Percentiles rank a stretch among this genome's conserved stretches.
phyloP scores from a whole-genome alignment of 2,329 filamentous ascomycete species.

The Trichoderma atroviride region DNA sequence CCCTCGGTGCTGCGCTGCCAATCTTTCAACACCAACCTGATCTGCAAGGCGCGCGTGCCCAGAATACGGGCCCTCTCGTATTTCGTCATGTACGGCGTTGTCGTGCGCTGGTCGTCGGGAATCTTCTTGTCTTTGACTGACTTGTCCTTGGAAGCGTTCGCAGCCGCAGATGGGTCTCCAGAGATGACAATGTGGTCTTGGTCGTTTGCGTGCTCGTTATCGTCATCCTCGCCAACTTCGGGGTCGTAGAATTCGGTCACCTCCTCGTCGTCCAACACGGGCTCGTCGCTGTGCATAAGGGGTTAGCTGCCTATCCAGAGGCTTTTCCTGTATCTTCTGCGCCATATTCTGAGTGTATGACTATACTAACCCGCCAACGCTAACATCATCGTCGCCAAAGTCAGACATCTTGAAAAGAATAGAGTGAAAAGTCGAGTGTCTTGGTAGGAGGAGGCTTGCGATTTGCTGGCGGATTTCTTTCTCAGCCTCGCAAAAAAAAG shows the following conservation, averaged over 20 bases:
- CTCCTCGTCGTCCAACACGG: slow-evolving; percentile 72
- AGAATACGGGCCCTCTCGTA: slow-evolving; percentile 94
- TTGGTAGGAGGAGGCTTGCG: not conserved
- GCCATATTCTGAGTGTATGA: slow-evolving; percentile 27
- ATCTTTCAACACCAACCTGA: slow-evolving; percentile 70
- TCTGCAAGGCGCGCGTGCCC: slow-evolving; percentile 90
- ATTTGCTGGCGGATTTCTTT: not conserved
- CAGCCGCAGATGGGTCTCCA: slow-evolving; percentile 63
- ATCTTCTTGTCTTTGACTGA: slow-evolving; percentile 82
- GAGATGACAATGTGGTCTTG: slow-evolving; percentile 63
- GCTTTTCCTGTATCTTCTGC: slow-evolving; percentile 1
- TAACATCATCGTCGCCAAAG: slow-evolving; percentile 68
- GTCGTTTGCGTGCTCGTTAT: slow-evolving; percentile 55
- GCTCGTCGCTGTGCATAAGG: slow-evolving; percentile 60
- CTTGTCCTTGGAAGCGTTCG: slow-evolving; percentile 59
- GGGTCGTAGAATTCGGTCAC: slow-evolving; percentile 58
- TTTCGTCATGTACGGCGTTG: slow-evolving; percentile 99
- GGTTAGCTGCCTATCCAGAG: not conserved
- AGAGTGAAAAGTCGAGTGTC: slow-evolving; percentile 4
- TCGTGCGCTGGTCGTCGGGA: slow-evolving; percentile 81
- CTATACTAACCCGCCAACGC: slow-evolving; percentile 56
- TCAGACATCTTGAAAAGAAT: slow-evolving; percentile 64
- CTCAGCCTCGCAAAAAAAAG: slow-evolving; percentile 39
- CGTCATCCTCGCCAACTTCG: slow-evolving; percentile 58
- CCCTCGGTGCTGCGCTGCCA: slow-evolving; percentile 11